A percentile compares a stretch with the other conserved stretches of the same genome.
Conservation (phyloP, 805 yeast genomes). For the Suhomyces kilbournensis region DNA sequence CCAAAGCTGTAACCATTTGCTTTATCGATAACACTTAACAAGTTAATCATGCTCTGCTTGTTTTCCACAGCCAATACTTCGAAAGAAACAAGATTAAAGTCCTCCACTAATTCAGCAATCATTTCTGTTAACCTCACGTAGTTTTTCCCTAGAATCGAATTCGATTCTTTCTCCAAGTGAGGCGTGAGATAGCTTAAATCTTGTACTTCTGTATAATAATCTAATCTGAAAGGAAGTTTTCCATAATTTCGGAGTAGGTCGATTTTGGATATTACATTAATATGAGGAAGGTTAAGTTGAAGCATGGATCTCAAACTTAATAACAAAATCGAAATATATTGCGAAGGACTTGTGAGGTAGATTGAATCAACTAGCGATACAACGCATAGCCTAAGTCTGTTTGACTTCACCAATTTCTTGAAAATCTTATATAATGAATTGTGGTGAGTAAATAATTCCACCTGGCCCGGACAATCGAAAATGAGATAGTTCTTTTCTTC, state of each 20-base stretch:
- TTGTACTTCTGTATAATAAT: conserved; percentile 90
- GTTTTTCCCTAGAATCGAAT: conserved; percentile 56
- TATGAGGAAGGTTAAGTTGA: conserved; percentile 87
- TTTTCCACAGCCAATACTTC: conserved; percentile 91
- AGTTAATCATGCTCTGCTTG: conserved; percentile 83
- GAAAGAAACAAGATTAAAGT: conserved; percentile 81
- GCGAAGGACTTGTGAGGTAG: conserved; percentile 82
- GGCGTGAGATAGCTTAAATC: conserved; percentile 72
- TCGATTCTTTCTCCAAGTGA: conserved; percentile 66
- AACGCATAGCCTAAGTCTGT: conserved; percentile 75
- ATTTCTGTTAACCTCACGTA: conserved; percentile 69
- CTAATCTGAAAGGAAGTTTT: conserved; percentile 73
- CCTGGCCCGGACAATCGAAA: conserved; percentile 95
- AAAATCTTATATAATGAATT: conserved; percentile 69
- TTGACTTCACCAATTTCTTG: conserved; percentile 48
- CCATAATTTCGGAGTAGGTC: conserved; percentile 80
- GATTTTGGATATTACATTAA: conserved; percentile 89
- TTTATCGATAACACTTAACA: conserved; percentile 76
- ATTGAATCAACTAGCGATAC: conserved; percentile 82
- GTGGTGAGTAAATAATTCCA: conserved; percentile 90
- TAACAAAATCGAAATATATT: conserved; percentile 77
- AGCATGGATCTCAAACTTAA: conserved; percentile 88
- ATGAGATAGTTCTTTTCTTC: conserved; percentile 57
- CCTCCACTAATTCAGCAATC: conserved; percentile 80
- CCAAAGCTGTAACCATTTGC: conserved; percentile 95